Percentiles rank a stretch among this genome's conserved stretches.
Evolutionary conservation across 1,139 yeast genomes (phyloP).

Genomic region (Scheffersomyces insectosa): DNA sequence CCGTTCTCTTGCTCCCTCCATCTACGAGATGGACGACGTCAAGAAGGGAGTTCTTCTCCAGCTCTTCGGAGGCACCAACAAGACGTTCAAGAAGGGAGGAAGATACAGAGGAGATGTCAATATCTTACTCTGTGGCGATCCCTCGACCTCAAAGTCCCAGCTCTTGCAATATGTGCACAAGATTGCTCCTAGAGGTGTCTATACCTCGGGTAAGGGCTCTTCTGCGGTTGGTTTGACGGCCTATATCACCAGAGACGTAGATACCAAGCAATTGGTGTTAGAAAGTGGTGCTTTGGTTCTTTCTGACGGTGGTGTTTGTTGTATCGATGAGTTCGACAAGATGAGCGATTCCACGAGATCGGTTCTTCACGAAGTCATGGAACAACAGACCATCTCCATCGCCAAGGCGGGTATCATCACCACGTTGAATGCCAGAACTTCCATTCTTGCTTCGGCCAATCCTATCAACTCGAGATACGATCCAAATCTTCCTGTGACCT

Average conservation of each 20-base stretch:
- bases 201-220: conserved; percentile 97
- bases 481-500: conserved; percentile 89
- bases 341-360: conserved; percentile 95
- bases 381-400: conserved; percentile 95
- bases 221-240: conserved; percentile 99
- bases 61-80: conserved; percentile 93
- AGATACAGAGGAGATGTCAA: conserved; percentile 95
- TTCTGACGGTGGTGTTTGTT: conserved; percentile 98
- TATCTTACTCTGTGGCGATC: conserved; percentile 92
- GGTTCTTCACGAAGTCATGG: conserved; percentile 98
- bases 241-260: conserved; percentile 90
- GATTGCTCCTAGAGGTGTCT: conserved; percentile 96
- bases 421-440: conserved; percentile 92
- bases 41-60: conserved; percentile 92
- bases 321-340: conserved; percentile 98
- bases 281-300: conserved; percentile 96
- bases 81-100: conserved; percentile 86
- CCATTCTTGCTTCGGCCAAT: conserved; percentile 93
- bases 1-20: conserved; percentile 92
- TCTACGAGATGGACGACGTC: conserved; percentile 93
- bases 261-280: conserved; percentile 86
- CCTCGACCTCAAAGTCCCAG: conserved; percentile 96
- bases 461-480: conserved; percentile 97
- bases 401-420: conserved; percentile 99
- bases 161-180: conserved; percentile 91